A percentile compares a stretch with the other conserved stretches of the same genome.
Conservation (phyloP, 2,329 filamentous ascomycete genomes). For the Paecilomyces sp. region DNA sequence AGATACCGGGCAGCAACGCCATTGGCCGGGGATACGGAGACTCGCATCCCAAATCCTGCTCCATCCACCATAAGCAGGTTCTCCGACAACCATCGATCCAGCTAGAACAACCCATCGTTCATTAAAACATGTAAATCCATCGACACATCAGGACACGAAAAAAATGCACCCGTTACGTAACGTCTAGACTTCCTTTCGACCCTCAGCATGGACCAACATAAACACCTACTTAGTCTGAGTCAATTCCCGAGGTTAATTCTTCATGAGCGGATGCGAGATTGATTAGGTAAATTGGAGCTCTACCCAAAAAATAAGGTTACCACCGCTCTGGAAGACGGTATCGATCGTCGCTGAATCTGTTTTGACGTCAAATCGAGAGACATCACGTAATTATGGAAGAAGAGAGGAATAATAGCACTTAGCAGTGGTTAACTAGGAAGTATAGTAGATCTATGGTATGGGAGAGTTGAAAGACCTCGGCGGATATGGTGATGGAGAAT, state of each 20-base stretch:
- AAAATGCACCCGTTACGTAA: not conserved
- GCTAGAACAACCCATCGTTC: not conserved
- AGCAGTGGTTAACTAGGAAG: too few species aligned
- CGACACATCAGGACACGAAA: not conserved
- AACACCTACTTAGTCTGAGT: not conserved
- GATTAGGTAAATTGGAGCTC: not conserved
- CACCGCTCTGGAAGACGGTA: not conserved
- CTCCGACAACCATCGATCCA: not conserved
- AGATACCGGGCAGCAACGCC: too few species aligned
- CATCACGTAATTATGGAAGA: not conserved
- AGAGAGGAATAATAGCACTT: not conserved
- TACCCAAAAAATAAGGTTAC: not conserved
- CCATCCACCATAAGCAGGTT: not conserved
- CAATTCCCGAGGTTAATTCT: not conserved
- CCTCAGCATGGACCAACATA: not conserved
- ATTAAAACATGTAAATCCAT: not conserved
- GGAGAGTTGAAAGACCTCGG: not conserved
- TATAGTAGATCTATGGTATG: too few species aligned
- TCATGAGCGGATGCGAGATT: not conserved
- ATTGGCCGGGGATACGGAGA: too few species aligned
- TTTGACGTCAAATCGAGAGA: not conserved
- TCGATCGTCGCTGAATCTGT: not conserved
- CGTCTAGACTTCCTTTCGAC: not conserved
- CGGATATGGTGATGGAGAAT: not conserved
- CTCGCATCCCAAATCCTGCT: not conserved